These are phyloP conservation scores for Onygenales sp. DNA, from an alignment of 2,329 filamentous ascomycete genomes.

Conservation along the genomic window DNA sequence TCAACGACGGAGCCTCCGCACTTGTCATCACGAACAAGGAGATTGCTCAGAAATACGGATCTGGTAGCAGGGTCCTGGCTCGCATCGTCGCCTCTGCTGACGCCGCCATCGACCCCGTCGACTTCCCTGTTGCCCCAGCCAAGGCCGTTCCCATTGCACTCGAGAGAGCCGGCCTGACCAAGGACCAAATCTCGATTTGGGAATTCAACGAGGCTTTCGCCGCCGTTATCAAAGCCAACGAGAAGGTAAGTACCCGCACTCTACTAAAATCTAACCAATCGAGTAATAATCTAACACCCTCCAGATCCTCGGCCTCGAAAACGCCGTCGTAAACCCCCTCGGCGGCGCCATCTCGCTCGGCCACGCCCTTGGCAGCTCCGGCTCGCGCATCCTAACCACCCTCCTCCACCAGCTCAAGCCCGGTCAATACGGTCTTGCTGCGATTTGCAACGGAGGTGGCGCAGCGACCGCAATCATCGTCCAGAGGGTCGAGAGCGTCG, in stretches of 20 bases:
- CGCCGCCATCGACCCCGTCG: constrained; percentile 79
- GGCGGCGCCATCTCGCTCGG: constrained; percentile 88
- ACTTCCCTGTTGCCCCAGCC: constrained; percentile 87
- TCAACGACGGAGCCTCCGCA: constrained; percentile 91
- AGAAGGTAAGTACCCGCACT: constrained; percentile 51
- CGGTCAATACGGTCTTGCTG: constrained; percentile 88
- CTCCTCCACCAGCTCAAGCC: constrained; percentile 83
- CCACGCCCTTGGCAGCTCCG: constrained; percentile 87
- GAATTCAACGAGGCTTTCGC: constrained; percentile 99
- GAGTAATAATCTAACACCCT: constrained; percentile 9
- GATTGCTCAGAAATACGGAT: constrained; percentile 69
- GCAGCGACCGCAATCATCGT: constrained; percentile 87
- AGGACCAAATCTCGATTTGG: constrained; percentile 88
- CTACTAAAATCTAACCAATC: not conserved
- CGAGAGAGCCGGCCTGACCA: constrained; percentile 77
- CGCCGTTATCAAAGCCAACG: constrained; percentile 87
- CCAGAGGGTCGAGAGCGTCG: constrained; percentile 58
- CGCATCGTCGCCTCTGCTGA: constrained; percentile 79
- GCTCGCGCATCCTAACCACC: constrained; percentile 81
- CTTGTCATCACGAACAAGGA: constrained; percentile 75
- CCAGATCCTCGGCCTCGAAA: constrained; percentile 69
- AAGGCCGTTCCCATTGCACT: constrained; percentile 88
- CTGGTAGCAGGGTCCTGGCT: constrained; percentile 72
- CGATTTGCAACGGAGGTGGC: constrained; percentile 94
- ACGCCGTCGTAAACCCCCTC: constrained; percentile 73